These are phyloP conservation scores for Avena eriantha DNA, from an alignment of 176 grass and related monocot species.

Conservation along the genomic window DNA sequence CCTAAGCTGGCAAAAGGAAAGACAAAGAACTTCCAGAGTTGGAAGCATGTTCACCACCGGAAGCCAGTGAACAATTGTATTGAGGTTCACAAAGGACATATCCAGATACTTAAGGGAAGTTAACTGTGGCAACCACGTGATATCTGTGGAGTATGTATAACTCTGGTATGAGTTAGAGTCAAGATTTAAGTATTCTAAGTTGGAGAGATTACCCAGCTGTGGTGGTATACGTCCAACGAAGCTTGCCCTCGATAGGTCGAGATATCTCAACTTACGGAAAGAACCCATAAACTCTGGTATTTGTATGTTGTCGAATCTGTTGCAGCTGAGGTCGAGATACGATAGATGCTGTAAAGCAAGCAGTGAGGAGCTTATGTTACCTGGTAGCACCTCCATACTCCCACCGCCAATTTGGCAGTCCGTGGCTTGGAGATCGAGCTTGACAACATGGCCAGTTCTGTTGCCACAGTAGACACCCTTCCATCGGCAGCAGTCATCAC, in stretches of 20 bases:
- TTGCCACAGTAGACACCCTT: not conserved
- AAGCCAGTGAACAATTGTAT: not conserved
- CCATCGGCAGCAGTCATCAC: not conserved
- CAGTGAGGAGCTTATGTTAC: not conserved
- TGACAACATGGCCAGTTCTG: not conserved
- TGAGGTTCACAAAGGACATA: not conserved
- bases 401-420: not conserved
- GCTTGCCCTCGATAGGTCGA: not conserved
- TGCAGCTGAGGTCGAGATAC: not conserved
- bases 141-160: not conserved
- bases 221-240: constrained; percentile 46
- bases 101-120: constrained; percentile 17
- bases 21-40: not conserved
- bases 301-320: not conserved
- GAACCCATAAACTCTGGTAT: not conserved
- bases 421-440: not conserved
- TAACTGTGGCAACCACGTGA: constrained; percentile 35
- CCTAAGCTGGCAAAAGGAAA: not conserved
- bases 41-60: not conserved
- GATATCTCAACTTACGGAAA: not conserved
- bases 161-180: not conserved
- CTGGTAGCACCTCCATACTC: not conserved
- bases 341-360: not conserved
- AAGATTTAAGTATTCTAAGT: constrained; percentile 22
- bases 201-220: constrained; percentile 56